Evolutionary conservation across 129 eudicot genomes (phyloP).

Genomic region (carrot (Daucus carota)): DNA sequence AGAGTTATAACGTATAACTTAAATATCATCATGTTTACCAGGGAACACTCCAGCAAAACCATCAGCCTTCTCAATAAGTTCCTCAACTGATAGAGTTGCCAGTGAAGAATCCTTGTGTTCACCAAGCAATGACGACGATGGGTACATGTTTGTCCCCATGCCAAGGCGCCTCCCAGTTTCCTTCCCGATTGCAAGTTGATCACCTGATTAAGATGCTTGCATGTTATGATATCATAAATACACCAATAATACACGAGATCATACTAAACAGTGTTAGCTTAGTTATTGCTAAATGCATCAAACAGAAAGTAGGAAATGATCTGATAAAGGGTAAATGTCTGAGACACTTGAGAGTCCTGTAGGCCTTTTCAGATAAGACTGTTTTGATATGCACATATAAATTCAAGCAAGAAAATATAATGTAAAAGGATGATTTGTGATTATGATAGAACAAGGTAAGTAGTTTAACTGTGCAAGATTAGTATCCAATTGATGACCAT

Average conservation of each 20-base stretch:
- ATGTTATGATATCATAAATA: neutral
- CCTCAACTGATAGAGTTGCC: conserved; percentile 59
- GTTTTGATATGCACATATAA: neutral
- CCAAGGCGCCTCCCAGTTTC: conserved; percentile 91
- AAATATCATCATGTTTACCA: conserved; percentile 34
- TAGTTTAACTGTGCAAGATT: neutral
- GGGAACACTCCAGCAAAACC: conserved; percentile 98
- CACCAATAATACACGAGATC: neutral
- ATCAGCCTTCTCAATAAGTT: conserved; percentile 87
- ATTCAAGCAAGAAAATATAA: neutral
- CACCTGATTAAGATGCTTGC: conserved; percentile 33
- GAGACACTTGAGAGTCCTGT: neutral
- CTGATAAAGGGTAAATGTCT: neutral
- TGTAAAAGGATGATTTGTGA: neutral
- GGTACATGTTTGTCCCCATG: conserved; percentile 93
- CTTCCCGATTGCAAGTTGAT: conserved; percentile 81
- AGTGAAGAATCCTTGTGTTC: conserved; percentile 37
- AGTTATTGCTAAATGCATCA: neutral
- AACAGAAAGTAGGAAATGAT: neutral
- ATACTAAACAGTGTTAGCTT: neutral
- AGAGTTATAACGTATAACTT: neutral
- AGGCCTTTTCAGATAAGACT: neutral
- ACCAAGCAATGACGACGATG: conserved; percentile 75
- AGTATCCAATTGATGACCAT: neutral
- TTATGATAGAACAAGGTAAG: no score